Conservation (phyloP, 2,329 filamentous ascomycete genomes). For the Aspergillus fumigatus region DNA sequence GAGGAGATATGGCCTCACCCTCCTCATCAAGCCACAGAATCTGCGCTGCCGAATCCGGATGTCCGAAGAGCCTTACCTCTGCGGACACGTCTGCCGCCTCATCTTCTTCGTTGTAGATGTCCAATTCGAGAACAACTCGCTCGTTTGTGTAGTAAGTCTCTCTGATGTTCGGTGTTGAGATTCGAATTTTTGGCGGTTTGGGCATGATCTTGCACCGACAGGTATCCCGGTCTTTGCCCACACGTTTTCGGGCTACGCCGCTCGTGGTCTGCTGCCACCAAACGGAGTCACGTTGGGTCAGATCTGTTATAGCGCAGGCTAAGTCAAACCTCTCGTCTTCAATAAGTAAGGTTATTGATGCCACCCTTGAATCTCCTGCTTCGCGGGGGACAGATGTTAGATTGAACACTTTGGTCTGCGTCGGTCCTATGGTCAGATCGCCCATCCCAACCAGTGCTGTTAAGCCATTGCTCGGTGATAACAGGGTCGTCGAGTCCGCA, state of each 20-base stretch:
- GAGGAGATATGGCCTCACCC: constrained; percentile 11
- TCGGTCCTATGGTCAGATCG: constrained; percentile 63
- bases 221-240: constrained; percentile 45
- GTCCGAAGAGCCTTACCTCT: constrained; percentile 63
- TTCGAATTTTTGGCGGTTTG: constrained; percentile 85
- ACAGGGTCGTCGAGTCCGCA: constrained; percentile 23
- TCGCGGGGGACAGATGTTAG: constrained; percentile 72
- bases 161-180: constrained; percentile 59
- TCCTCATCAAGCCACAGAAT: constrained; percentile 45
- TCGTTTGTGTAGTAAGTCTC: constrained; percentile 85
- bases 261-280: constrained; percentile 42
- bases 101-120: constrained; percentile 77
- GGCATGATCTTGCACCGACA: constrained; percentile 69
- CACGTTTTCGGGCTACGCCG: constrained; percentile 31
- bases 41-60: constrained; percentile 42
- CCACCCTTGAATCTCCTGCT: constrained; percentile 68
- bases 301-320: constrained; percentile 55
- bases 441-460: constrained; percentile 51
- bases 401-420: constrained; percentile 65
- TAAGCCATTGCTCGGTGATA: constrained; percentile 32
- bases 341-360: constrained; percentile 60
- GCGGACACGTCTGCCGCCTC: constrained; percentile 69
- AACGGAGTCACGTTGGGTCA: constrained; percentile 28
- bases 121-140: constrained; percentile 61
- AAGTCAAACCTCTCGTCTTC: constrained; percentile 63